phyloP scores from a whole-genome alignment of 306 rosid species.

The Cicer yamashitae region DNA sequence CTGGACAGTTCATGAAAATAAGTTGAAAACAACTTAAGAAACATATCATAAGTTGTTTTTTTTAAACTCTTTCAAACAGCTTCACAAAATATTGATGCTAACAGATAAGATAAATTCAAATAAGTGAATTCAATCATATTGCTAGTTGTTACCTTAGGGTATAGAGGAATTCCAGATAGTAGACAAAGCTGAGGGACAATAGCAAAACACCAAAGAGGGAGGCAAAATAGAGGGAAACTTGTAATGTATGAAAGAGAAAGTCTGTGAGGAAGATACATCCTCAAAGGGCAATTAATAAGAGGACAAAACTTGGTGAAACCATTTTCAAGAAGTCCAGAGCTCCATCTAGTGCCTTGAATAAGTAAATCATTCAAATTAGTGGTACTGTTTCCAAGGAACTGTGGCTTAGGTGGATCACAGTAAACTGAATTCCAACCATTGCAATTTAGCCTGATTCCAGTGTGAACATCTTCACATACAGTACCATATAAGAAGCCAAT shows the following conservation, averaged over 20 bases:
- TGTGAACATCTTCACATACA: conserved; percentile 67
- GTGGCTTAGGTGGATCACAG: conserved; percentile 62
- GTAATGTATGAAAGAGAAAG: conserved; percentile 56
- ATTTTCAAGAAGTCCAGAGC: conserved; percentile 63
- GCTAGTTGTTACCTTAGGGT: conserved; percentile 63
- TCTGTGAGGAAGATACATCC: conserved; percentile 52
- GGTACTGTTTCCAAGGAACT: conserved; percentile 64
- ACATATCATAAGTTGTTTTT: no score
- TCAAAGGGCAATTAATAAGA: conserved; percentile 51
- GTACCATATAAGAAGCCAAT: conserved; percentile 67
- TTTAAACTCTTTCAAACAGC: no score
- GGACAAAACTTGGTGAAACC: conserved; percentile 62
- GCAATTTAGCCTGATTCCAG: conserved; percentile 61
- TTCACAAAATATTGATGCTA: no score
- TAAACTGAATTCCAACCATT: conserved; percentile 76
- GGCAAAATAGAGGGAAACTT: conserved; percentile 51
- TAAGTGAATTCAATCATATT: no score
- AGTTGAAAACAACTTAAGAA: no score
- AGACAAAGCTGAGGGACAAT: conserved; percentile 72
- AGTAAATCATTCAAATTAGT: conserved; percentile 64
- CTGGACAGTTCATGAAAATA: fast-evolving
- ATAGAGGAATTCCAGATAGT: conserved; percentile 58
- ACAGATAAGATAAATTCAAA: no score
- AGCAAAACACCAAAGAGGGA: conserved; percentile 65
- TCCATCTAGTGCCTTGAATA: conserved; percentile 71